Percentiles rank a stretch among this genome's conserved stretches.
Conservation (phyloP, 1,139 yeast species). For the Debaryomyces singareniensis region DNA sequence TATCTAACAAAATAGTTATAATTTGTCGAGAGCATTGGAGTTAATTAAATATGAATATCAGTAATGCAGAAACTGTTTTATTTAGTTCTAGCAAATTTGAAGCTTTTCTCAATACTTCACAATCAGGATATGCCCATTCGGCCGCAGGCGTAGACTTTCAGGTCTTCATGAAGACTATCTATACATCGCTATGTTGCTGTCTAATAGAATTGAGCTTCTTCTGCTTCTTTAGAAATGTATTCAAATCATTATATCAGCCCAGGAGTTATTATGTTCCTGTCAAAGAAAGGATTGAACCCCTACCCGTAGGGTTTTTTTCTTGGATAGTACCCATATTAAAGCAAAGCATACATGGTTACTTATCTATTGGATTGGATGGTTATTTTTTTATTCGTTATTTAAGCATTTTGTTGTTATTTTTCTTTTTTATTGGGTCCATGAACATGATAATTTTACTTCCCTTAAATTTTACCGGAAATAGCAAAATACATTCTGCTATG, state of each 20-base stretch:
- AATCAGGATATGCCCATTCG: conserved; percentile 48
- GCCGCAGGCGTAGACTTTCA: conserved; percentile 34
- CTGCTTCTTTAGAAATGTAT: conserved; percentile 41
- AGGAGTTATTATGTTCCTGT: conserved; percentile 39
- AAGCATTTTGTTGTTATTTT: conserved; percentile 40
- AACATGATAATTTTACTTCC: conserved; percentile 54
- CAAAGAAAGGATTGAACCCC: conserved; percentile 29
- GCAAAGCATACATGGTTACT: conserved; percentile 35
- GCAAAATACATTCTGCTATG: conserved; percentile 19
- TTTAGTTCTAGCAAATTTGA: conserved; percentile 22
- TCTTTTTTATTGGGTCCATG: conserved; percentile 41
- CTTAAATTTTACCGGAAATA: conserved; percentile 44
- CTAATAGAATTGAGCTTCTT: conserved; percentile 47
- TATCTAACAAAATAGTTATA: too few species aligned
- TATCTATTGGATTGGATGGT: conserved; percentile 55
- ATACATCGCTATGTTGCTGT: conserved; percentile 47
- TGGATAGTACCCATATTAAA: conserved; percentile 44
- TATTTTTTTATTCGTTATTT: conserved; percentile 56
- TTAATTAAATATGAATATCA: conserved; percentile 17
- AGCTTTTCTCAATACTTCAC: conserved; percentile 47
- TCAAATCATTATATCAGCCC: conserved; percentile 52
- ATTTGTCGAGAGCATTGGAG: too few species aligned
- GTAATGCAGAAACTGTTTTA: conserved; percentile 21
- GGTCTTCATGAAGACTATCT: conserved; percentile 41
- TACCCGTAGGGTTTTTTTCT: conserved; percentile 35